Base-by-base conservation (phyloP, 352 stramenopile genomes). In the Globisporangium canariense region DNA sequence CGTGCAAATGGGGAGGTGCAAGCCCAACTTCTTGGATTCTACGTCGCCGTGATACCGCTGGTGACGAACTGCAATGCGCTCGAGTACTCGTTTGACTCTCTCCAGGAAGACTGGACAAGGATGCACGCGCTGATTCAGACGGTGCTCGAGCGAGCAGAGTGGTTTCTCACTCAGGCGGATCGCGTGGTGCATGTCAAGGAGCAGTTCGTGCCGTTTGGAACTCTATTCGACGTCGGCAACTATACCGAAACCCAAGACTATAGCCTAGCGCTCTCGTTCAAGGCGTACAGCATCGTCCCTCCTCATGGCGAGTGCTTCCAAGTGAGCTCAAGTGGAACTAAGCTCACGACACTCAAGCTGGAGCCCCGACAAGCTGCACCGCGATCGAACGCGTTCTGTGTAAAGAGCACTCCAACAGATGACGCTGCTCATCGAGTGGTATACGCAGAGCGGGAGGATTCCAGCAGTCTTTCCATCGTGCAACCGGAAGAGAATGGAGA, bases 51-150 rank as follows among this genome's bases (percentile, higher is more conserved):
- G 2, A 68, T 83, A 43, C 76, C 76, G 1, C 30, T 83, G 4
- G 76, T 77, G 36, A 68, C 68, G n/a, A 77, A 79, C 57, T 83
- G 76, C 71, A 83, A 83, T 50, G 55, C 73, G 9, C 73, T 83
- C 57, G 78, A 77, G 65, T 83, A 83, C 64, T 78, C 76, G 9
- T 43, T 81, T 14, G 65, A 75, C 28, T 83, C 76, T 4, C 55
- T 81, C 11, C 40, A 65, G 9, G 65, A 67, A 2, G 76, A 83
- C 58, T 73, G 76, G 30, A 58, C 58, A 16, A 46, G 46, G 4
- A 78, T 79, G 41, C 59, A 71, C 18, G 38, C 49, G 7, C 46
- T 80, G 30, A 71, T 73, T 32, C 53, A 62, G 34, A 47, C 60
- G 1, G 69, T 66, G 20, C 58, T 74, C 18, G 30, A 68, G 28